Conservation (phyloP, 768 basidiomycete species). For the Auriscalpium vulgare region DNA sequence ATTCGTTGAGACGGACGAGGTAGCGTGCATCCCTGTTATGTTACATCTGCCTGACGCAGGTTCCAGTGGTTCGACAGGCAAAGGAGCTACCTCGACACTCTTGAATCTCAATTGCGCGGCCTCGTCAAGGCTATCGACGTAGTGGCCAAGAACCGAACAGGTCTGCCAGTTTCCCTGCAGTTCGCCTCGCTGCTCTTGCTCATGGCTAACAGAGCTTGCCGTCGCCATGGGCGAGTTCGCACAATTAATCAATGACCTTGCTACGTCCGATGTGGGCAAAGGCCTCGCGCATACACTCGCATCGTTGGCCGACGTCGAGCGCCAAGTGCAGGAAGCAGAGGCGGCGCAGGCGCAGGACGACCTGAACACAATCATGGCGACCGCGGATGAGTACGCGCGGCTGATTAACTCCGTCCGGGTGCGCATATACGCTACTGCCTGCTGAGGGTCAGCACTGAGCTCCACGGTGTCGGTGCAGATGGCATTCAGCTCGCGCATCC, state of each 20-base stretch:
- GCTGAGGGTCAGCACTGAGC: background rate
- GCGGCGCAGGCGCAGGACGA: conserved; percentile 31
- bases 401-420: conserved; percentile 83
- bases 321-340: conserved; percentile 52
- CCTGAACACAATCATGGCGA: conserved; percentile 71
- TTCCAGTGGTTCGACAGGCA: conserved; percentile 89
- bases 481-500: conserved; percentile 82
- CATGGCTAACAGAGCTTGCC: conserved; percentile 48
- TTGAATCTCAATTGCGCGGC: conserved; percentile 83
- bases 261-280: conserved; percentile 66
- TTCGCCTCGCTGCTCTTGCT: background rate
- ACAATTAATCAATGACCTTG: conserved; percentile 58
- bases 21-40: conserved; percentile 17
- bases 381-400: conserved; percentile 91
- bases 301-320: conserved; percentile 67
- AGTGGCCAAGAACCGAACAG: conserved; percentile 76
- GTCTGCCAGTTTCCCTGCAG: conserved; percentile 29
- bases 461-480: conserved; percentile 36
- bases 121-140: conserved; percentile 81
- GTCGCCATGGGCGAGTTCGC: conserved; percentile 73
- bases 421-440: conserved; percentile 21
- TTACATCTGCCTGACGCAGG: background rate
- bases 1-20: conserved; percentile 87
- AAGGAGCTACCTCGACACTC: conserved; percentile 75
- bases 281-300: conserved; percentile 64